Percentiles rank a stretch among this genome's conserved stretches.
phyloP scores from a whole-genome alignment of 2,329 filamentous ascomycete genomes.

The Sphaceloma murrayae region DNA sequence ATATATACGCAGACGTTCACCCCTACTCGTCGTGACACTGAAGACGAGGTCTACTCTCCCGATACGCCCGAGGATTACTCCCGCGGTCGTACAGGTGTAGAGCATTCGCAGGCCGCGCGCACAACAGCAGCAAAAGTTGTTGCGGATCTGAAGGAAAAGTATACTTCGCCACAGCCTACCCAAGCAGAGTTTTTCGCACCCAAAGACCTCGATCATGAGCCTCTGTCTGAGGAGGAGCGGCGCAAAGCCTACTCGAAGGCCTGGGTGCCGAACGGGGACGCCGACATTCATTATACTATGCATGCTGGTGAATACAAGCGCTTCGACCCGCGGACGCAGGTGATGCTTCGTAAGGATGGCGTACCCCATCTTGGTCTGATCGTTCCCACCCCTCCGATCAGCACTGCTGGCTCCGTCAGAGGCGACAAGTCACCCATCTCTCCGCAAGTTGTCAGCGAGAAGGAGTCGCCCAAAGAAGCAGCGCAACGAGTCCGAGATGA shows the following conservation, averaged over 20 bases:
- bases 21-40: constrained; percentile 8
- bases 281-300: constrained; percentile 36
- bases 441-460: constrained; percentile 19
- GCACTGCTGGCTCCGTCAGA: constrained; percentile 32
- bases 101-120: constrained; percentile 22
- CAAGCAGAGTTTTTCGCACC: constrained; percentile 42
- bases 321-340: constrained; percentile 24
- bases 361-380: constrained; percentile 49
- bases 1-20: constrained; percentile 12
- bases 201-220: constrained; percentile 35
- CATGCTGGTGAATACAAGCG: constrained; percentile 26
- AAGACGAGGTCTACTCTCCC: constrained; percentile 7
- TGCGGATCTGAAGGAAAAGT: constrained; percentile 35
- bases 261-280: constrained; percentile 36
- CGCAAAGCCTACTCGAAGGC: constrained; percentile 27
- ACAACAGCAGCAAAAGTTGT: constrained; percentile 34
- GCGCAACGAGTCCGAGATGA: neutral
- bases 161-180: constrained; percentile 31
- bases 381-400: constrained; percentile 48
- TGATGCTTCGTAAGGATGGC: constrained; percentile 33
- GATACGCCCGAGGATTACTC: constrained; percentile 8
- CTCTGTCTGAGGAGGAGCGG: constrained; percentile 18
- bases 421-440: constrained; percentile 30
- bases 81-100: constrained; percentile 1
- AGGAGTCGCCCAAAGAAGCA: neutral